These are phyloP conservation scores for Spiraea crenata DNA, from an alignment of 331 rosid genomes.

Conservation along the genomic window DNA sequence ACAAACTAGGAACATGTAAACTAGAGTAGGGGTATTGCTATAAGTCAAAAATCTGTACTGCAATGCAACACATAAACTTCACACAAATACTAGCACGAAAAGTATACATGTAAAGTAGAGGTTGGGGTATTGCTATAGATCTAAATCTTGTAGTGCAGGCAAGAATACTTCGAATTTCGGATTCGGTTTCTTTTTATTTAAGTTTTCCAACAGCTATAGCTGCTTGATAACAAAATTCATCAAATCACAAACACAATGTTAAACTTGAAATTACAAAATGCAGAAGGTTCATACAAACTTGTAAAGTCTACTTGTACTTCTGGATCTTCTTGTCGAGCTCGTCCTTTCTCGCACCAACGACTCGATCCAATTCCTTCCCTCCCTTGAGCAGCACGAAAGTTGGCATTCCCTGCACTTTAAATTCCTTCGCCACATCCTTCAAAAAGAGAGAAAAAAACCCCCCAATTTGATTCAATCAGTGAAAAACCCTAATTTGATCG, in stretches of 20 bases:
- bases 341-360: constrained; percentile 71
- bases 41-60: too few relatives aligned
- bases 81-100: not conserved
- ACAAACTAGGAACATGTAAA: too few relatives aligned
- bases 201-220: not conserved
- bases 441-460: not conserved
- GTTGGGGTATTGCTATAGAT: too few relatives aligned
- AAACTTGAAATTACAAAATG: not conserved
- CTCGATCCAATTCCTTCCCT: constrained; percentile 59
- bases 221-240: not conserved
- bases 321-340: constrained; percentile 67
- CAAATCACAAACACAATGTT: not conserved
- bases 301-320: constrained; percentile 20
- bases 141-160: too few relatives aligned
- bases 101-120: too few relatives aligned
- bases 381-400: constrained; percentile 71
- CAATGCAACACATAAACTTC: not conserved
- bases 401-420: constrained; percentile 80
- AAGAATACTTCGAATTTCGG: too few relatives aligned
- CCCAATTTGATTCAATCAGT: too few relatives aligned
- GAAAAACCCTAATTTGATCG: not conserved
- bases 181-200: not conserved
- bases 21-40: too few relatives aligned
- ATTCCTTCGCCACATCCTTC: constrained; percentile 70
- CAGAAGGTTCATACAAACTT: not conserved